Percentiles rank a stretch among this genome's conserved stretches.
phyloP scores from a whole-genome alignment of 306 rosid genomes.

The Rubus parviflorus region DNA sequence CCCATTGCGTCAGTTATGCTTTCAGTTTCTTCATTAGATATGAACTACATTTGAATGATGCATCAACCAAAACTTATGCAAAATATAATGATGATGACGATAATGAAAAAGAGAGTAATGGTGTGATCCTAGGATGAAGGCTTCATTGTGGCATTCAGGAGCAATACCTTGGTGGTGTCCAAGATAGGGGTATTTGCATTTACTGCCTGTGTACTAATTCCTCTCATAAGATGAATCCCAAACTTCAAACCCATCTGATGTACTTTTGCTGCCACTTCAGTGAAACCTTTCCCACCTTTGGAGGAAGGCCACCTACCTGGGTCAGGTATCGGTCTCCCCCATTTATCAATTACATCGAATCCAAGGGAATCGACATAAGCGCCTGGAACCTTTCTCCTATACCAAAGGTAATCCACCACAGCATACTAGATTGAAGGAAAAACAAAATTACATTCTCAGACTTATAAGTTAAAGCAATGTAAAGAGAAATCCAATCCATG shows the following conservation, averaged over 20 bases:
- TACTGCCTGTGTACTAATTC: constrained; percentile 94
- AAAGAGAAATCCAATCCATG: constrained; percentile 6
- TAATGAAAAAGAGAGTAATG: not conserved
- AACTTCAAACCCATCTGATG: constrained; percentile 85
- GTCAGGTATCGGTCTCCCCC: constrained; percentile 95
- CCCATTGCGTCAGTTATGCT: not conserved
- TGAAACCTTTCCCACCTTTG: constrained; percentile 68
- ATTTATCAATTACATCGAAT: constrained; percentile 81
- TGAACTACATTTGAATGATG: not conserved
- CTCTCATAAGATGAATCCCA: constrained; percentile 98
- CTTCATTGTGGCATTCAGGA: constrained; percentile 6
- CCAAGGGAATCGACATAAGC: constrained; percentile 81
- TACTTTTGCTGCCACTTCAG: constrained; percentile 65
- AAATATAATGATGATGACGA: not conserved
- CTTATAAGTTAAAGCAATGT: not conserved
- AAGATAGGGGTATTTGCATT: constrained; percentile 90
- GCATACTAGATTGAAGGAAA: constrained; percentile 59
- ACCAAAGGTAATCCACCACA: constrained; percentile 97
- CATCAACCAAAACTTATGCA: not conserved
- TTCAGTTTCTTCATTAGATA: constrained; percentile 6
- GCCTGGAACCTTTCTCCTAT: constrained; percentile 74
- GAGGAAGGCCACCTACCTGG: constrained; percentile 96
- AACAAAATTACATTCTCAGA: not conserved
- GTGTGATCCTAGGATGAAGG: constrained; percentile 1
- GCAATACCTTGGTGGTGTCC: constrained; percentile 63